Base-by-base conservation (phyloP, 768 basidiomycete genomes). In the Pisolithus microcarpus region DNA sequence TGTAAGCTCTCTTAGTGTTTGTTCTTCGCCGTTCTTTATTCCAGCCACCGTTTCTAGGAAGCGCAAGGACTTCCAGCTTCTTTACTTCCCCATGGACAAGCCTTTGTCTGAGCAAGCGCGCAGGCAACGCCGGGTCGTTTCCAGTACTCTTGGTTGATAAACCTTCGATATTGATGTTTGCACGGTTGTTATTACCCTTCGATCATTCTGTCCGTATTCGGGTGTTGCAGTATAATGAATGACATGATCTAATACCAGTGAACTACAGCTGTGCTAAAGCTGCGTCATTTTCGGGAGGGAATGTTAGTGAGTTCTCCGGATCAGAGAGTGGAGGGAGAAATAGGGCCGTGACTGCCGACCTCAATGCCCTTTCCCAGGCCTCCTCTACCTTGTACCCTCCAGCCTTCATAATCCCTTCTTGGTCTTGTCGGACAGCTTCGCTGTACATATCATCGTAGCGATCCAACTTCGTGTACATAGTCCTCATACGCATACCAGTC, bases 351-450 rank as follows among this genome's bases (percentile, higher is more conserved):
- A 92, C 83, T 5, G 87, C 84, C 56, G 66, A 80, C 51, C 85
- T 71, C 51, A 94, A 63, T 11, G 88, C 89, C 49, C 91, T 75
- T 58, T 86, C 85, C 91, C 91, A 93, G 40, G 85, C 88, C 63
- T 93, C 87, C 54, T 87, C 82, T 4, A 89, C 73, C 55, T 70
- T 74, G 63, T 91, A 94, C 8, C 91, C 91, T 8, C 90, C 91
- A 19, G 81, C 90, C 39, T 84, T 74, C 84, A 86, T 87, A 57
- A 85, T 81, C 13, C 85, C 86, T 54, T 87, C 87, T 51, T 80
- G 69, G 61, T 91, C 88, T 58, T 79, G 77, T 58, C 85, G 72
- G 18, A 91, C 84, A 13, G 84, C 84, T 51, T 87, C 87, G 56
- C 86, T 89, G 58, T 78, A 72, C 38, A 83, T 76, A 58, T 91